These are phyloP conservation scores for Wickerhamiella slavikovae DNA, from an alignment of 805 yeast species.

Conservation along the genomic window DNA sequence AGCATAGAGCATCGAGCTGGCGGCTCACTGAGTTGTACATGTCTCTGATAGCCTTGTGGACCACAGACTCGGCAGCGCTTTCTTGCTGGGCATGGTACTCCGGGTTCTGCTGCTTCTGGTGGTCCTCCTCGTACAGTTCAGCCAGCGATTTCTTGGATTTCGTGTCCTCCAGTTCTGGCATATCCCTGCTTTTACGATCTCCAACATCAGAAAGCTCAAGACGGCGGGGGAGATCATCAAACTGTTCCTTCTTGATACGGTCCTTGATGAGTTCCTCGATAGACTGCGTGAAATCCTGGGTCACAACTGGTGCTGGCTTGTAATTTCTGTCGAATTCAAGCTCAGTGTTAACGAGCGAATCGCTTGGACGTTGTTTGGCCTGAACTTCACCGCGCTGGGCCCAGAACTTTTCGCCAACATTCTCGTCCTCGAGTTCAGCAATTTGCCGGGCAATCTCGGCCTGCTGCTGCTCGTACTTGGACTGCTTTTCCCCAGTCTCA, in stretches of 20 bases:
- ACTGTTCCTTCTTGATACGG: conserved; percentile 51
- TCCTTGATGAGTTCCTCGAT: conserved; percentile 76
- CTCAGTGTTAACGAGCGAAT: conserved; percentile 55
- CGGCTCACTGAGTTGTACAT: conserved; percentile 42
- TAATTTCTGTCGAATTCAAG: conserved; percentile 83
- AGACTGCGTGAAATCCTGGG: conserved; percentile 68
- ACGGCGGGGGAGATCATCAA: conserved; percentile 70
- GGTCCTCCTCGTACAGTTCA: conserved; percentile 78
- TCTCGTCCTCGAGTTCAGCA: conserved; percentile 58
- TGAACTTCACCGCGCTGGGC: conserved; percentile 82
- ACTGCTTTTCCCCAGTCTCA: conserved; percentile 26
- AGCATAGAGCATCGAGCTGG: conserved; percentile 69
- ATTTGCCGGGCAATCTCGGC: conserved; percentile 57
- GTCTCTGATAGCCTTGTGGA: conserved; percentile 59
- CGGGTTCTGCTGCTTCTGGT: conserved; percentile 20
- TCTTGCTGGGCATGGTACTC: conserved; percentile 26
- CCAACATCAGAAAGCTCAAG: conserved; percentile 29
- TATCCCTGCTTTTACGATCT: conserved; percentile 8
- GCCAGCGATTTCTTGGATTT: conserved; percentile 80
- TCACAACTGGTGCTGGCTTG: conserved; percentile 89
- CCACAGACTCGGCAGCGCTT: conserved; percentile 42
- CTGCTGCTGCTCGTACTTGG: conserved; percentile 74
- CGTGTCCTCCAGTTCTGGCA: conserved; percentile 54
- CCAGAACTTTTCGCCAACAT: conserved; percentile 84
- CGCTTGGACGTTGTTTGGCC: conserved; percentile 62